Conservation (phyloP, 345 rosid species). For the Excoecaria cochinchinensis region DNA sequence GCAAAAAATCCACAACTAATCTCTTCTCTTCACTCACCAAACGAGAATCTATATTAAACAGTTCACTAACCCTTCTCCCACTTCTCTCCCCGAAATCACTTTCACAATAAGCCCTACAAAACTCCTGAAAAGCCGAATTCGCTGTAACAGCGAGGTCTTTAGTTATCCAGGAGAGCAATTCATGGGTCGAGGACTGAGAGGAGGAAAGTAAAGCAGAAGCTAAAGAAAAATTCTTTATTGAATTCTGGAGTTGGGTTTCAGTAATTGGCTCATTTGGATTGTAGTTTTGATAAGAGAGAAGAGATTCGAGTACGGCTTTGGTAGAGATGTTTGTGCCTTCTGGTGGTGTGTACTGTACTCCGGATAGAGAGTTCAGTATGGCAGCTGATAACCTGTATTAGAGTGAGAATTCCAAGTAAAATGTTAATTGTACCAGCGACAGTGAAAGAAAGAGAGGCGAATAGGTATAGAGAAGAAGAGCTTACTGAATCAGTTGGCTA, state of each 20-base stretch:
- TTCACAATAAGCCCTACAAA: slow-evolving; percentile 36
- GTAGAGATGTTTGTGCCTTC: slow-evolving; percentile 42
- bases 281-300: slow-evolving; percentile 35
- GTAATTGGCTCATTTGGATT: not conserved
- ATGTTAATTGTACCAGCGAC: not conserved
- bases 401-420: not conserved
- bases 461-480: slow-evolving; percentile 7
- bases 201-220: slow-evolving; percentile 69
- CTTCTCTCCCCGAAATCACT: slow-evolving; percentile 24
- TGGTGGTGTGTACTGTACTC: slow-evolving; percentile 41
- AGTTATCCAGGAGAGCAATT: slow-evolving; percentile 74
- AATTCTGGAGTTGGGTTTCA: slow-evolving; percentile 25
- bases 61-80: slow-evolving; percentile 28
- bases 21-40: slow-evolving; percentile 25
- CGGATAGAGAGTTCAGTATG: slow-evolving; percentile 42
- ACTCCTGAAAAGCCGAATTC: slow-evolving; percentile 35
- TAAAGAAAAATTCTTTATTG: slow-evolving; percentile 49
- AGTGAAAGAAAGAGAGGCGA: not conserved
- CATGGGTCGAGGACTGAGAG: slow-evolving; percentile 52
- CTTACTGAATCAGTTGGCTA: slow-evolving; percentile 50
- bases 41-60: slow-evolving; percentile 20
- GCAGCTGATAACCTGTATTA: slow-evolving; percentile 45
- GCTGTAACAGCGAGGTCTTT: slow-evolving; percentile 32
- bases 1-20: slow-evolving; percentile 53
- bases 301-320: slow-evolving; percentile 52